A percentile compares a stretch with the other conserved stretches of the same genome.
Conservation (phyloP, 192 early-diverging fungal genomes). For the Endogone sp. region DNA sequence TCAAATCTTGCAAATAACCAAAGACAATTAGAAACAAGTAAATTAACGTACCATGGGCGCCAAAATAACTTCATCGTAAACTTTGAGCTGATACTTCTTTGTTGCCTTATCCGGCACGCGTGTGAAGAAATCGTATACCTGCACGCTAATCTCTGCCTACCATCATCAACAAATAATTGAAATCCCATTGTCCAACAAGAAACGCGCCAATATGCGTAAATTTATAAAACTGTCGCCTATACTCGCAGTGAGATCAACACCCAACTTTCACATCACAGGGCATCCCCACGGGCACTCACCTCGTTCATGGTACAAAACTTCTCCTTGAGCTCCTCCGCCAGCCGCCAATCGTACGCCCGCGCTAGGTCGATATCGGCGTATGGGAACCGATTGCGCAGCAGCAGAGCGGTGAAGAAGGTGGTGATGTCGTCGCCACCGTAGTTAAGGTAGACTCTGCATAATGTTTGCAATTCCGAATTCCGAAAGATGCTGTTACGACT, state of each 20-base stretch:
- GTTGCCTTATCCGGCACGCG: conserved; percentile 69
- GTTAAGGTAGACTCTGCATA: conserved; percentile 3
- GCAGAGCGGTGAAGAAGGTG: conserved; percentile 59
- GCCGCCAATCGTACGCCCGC: conserved; percentile 64
- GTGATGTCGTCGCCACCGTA: conserved; percentile 93
- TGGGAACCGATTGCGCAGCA: conserved; percentile 68
- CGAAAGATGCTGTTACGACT: too few relatives aligned
- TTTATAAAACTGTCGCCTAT: too few relatives aligned
- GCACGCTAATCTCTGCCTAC: conserved; percentile 70
- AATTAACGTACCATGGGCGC: conserved; percentile 65
- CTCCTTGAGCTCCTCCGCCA: conserved; percentile 81
- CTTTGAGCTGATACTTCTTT: conserved; percentile 73
- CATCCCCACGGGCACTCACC: neutral
- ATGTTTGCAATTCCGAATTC: too few relatives aligned
- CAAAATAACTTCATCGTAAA: conserved; percentile 80
- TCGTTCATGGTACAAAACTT: conserved; percentile 83
- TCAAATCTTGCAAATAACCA: neutral
- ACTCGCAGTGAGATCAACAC: too few relatives aligned
- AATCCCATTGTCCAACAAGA: too few relatives aligned
- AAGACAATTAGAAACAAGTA: neutral
- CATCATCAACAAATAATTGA: too few relatives aligned
- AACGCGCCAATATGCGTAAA: too few relatives aligned
- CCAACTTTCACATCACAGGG: too few relatives aligned
- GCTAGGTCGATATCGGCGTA: conserved; percentile 61
- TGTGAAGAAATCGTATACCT: conserved; percentile 79